Percentiles rank a stretch among this genome's conserved stretches.
Evolutionary conservation across 768 basidiomycete genomes (phyloP).

Genomic region (Boletellus emodensis): DNA sequence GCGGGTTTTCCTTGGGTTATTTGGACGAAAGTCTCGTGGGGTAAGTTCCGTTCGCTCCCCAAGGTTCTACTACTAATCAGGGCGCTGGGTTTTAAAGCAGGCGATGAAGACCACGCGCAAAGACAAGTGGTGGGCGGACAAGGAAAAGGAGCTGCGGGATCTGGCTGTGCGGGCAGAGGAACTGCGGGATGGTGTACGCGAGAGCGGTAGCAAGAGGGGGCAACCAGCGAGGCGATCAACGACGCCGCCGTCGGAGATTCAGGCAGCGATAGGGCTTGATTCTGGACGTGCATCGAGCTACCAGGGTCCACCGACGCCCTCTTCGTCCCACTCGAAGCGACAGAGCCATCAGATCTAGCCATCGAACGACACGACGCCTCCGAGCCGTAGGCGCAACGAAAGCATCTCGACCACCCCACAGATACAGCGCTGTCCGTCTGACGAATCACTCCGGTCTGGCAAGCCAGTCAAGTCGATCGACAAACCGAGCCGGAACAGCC

Average conservation of each 20-base stretch:
- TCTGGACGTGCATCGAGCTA: slow-evolving; percentile 23
- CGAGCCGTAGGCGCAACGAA: slow-evolving; percentile 27
- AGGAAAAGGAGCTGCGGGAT: slow-evolving; percentile 25
- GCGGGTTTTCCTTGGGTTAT: slow-evolving; percentile 8
- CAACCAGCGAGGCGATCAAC: slow-evolving; percentile 14
- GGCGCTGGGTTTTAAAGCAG: not conserved
- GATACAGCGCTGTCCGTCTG: slow-evolving; percentile 31
- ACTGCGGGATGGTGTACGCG: slow-evolving; percentile 6
- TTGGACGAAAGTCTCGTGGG: slow-evolving; percentile 1
- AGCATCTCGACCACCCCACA: slow-evolving; percentile 19
- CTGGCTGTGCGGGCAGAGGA: slow-evolving; percentile 11
- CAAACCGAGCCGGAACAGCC: slow-evolving; percentile 28
- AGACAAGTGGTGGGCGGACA: slow-evolving; percentile 34
- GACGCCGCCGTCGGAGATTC: slow-evolving; percentile 11
- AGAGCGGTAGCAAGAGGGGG: slow-evolving; percentile 9
- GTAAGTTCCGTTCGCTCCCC: slow-evolving; percentile 1
- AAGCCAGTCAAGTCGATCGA: slow-evolving; percentile 34
- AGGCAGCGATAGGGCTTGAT: slow-evolving; percentile 16
- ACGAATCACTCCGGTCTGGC: slow-evolving; percentile 40
- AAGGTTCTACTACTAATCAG: not conserved
- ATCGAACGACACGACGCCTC: slow-evolving; percentile 22
- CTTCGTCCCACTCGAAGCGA: slow-evolving; percentile 18
- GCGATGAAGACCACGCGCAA: slow-evolving; percentile 36
- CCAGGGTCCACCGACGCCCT: slow-evolving; percentile 20
- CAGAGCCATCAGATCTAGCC: slow-evolving; percentile 29